Evolutionary conservation across 1,284 basidiomycete species (phyloP).

Genomic region (Mrakiaceae sp.): DNA sequence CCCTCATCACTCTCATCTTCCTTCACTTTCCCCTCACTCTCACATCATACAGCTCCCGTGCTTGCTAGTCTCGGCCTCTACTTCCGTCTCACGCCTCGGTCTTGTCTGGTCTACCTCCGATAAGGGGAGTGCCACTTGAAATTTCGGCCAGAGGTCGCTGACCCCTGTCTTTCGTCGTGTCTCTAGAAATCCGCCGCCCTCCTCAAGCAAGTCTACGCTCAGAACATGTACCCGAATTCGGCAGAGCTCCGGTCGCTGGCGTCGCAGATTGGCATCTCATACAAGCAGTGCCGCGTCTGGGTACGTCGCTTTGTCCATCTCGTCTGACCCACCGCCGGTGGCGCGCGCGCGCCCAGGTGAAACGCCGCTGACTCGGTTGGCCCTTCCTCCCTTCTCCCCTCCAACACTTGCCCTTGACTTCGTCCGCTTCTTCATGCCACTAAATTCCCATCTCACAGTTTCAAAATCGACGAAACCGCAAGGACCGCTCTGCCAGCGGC

Average conservation of each 20-base stretch:
- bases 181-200: not conserved
- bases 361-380: too few species aligned
- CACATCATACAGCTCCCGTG: not conserved
- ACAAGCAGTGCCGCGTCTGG: constrained; percentile 15
- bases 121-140: not conserved
- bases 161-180: not conserved
- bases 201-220: constrained; percentile 1
- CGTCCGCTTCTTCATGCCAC: too few species aligned
- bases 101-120: not conserved
- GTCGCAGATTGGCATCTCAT: not conserved
- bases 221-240: constrained; percentile 10
- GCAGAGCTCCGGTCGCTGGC: constrained; percentile 7
- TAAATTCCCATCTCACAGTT: not conserved
- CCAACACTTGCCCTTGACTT: not conserved
- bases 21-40: not conserved
- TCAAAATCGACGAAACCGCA: constrained; percentile 1
- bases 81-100: not conserved
- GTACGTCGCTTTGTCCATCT: not conserved
- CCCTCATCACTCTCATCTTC: not conserved
- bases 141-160: not conserved
- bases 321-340: not conserved
- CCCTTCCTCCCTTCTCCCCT: not conserved
- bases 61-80: not conserved
- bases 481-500: not conserved
- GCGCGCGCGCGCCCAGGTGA: too few species aligned